phyloP scores from a whole-genome alignment of 805 yeast genomes.

The Wickerhamiella azyma region DNA sequence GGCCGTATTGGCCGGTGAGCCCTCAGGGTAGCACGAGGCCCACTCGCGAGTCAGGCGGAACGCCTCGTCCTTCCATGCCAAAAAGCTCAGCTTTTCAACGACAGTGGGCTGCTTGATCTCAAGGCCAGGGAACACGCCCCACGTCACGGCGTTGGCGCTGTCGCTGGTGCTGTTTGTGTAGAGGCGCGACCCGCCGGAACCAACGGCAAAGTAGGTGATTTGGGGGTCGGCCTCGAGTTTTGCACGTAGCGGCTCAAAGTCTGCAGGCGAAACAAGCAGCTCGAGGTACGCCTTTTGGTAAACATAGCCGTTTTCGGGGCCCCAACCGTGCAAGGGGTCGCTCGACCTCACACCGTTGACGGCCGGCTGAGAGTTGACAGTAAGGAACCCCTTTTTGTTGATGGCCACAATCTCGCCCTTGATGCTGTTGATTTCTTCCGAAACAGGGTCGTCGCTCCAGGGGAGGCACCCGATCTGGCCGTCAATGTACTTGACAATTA shows the following conservation, averaged over 20 bases:
- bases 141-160: slow-evolving; percentile 87
- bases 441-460: slow-evolving; percentile 88
- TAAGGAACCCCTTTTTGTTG: slow-evolving; percentile 54
- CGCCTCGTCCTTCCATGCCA: slow-evolving; percentile 97
- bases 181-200: slow-evolving; percentile 38
- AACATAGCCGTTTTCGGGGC: slow-evolving; percentile 83
- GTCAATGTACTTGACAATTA: slow-evolving; percentile 55
- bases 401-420: slow-evolving; percentile 44
- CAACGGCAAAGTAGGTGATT: slow-evolving; percentile 66
- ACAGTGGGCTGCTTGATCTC: slow-evolving; percentile 93
- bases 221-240: slow-evolving; percentile 35
- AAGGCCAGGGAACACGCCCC: slow-evolving; percentile 97
- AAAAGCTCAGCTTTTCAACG: slow-evolving; percentile 78
- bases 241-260: slow-evolving; percentile 34
- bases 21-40: slow-evolving; percentile 31
- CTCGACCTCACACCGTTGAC: slow-evolving; percentile 64
- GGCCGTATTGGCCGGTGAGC: slow-evolving; percentile 28
- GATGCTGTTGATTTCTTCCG: slow-evolving; percentile 57
- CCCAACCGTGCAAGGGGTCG: slow-evolving; percentile 80
- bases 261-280: slow-evolving; percentile 53
- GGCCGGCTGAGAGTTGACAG: slow-evolving; percentile 91
- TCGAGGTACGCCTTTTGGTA: slow-evolving; percentile 91
- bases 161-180: slow-evolving; percentile 57
- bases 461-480: slow-evolving; percentile 70
- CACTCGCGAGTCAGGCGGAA: slow-evolving; percentile 73